These are phyloP conservation scores for Metschnikowia bowlesiae DNA, from an alignment of 805 yeast species.

Conservation along the genomic window DNA sequence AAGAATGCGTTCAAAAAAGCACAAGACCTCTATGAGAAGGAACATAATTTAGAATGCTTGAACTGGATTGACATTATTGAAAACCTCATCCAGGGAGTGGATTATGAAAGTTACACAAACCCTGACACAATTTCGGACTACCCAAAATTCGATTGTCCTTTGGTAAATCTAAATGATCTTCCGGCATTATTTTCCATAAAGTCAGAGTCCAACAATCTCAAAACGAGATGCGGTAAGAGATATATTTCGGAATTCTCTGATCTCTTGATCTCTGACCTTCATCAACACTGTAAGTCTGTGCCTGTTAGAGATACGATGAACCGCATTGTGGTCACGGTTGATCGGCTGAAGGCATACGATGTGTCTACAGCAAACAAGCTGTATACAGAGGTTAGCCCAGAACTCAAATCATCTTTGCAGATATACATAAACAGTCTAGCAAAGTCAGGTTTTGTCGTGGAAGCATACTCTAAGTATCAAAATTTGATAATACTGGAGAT, in stretches of 20 bases:
- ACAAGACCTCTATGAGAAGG: conserved; percentile 40
- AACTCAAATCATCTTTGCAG: conserved; percentile 40
- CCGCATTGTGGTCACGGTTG: conserved; percentile 37
- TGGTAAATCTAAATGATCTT: conserved; percentile 39
- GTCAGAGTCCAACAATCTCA: conserved; percentile 50
- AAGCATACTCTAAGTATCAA: conserved; percentile 62
- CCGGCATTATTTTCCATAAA: conserved; percentile 50
- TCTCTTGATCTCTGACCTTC: conserved; percentile 56
- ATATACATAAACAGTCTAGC: conserved; percentile 52
- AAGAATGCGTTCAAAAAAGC: conserved; percentile 33
- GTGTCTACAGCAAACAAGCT: conserved; percentile 25
- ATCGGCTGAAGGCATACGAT: conserved; percentile 21
- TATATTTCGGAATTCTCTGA: conserved; percentile 56
- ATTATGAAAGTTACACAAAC: conserved; percentile 14
- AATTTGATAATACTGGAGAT: conserved; percentile 66
- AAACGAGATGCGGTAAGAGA: conserved; percentile 65
- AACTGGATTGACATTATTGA: conserved; percentile 56
- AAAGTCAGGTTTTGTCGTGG: conserved; percentile 55
- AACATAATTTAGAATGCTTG: conserved; percentile 51
- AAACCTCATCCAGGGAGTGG: conserved; percentile 49
- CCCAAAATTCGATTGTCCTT: conserved; percentile 28
- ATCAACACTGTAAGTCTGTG: conserved; percentile 50
- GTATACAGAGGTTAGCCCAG: conserved; percentile 36
- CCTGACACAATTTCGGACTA: conserved; percentile 14
- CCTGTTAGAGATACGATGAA: conserved; percentile 46